phyloP scores from a whole-genome alignment of 208 protist species.

The Acanthamoeba triangularis region DNA sequence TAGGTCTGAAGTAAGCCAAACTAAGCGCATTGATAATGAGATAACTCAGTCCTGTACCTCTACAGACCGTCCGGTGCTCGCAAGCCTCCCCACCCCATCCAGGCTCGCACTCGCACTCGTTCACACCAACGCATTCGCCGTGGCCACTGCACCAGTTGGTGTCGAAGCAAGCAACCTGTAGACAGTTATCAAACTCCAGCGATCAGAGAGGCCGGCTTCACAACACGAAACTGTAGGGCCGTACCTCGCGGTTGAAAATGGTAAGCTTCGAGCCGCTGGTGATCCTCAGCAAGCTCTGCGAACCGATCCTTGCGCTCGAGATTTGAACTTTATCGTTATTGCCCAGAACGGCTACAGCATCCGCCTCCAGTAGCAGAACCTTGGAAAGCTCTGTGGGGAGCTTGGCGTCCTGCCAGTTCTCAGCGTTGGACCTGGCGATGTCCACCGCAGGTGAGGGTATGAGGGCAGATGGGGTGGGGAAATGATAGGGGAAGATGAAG shows the following conservation, averaged over 20 bases:
- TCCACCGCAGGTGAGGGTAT: too few relatives aligned
- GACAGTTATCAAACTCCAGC: neutral
- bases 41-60: neutral
- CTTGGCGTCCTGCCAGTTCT: neutral
- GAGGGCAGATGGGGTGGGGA: too few relatives aligned
- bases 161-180: conserved; percentile 10
- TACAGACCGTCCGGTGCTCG: neutral
- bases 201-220: neutral
- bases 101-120: neutral
- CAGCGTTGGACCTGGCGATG: neutral
- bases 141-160: conserved; percentile 73
- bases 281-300: neutral
- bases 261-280: conserved; percentile 10
- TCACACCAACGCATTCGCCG: conserved; percentile 23
- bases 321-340: neutral
- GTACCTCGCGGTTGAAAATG: conserved; percentile 47
- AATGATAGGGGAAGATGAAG: too few relatives aligned
- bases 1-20: too few relatives aligned
- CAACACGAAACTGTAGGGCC: too few relatives aligned
- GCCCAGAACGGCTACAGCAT: neutral
- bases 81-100: conserved; percentile 3
- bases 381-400: conserved; percentile 21
- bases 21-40: too few relatives aligned
- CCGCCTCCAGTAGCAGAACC: neutral
- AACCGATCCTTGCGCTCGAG: neutral